Base-by-base conservation (phyloP, 2,329 filamentous ascomycete genomes). In the Cladosporium sp. region DNA sequence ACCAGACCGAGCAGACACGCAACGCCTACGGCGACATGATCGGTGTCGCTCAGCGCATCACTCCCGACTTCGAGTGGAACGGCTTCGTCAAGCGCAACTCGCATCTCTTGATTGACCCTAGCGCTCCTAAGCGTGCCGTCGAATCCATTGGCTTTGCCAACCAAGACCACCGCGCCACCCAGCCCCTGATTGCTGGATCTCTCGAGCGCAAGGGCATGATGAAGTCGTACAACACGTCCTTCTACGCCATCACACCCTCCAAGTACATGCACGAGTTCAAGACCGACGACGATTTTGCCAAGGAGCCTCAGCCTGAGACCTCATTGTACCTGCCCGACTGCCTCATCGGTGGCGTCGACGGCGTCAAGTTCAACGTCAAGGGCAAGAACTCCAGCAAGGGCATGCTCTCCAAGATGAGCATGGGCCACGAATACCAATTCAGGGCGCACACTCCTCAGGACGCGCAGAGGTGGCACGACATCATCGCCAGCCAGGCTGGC, bases 181-280 rank as follows among this genome's bases (percentile, higher is more conserved):
- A 89, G 74, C 81, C 94, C 0, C 76, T 97, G 51, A 90, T 97
- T 64, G 90, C 96, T 68, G 94, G 94, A 37, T 87, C 84, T 0
- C 82, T 99, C 49, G 91, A 97, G 78, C 88, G 91, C 70, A 97
- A 96, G 77, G 91, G 88, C 61, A 89, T 96, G 73, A 87, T 96
- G 75, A 83, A 91, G 67, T 81, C 88, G 75, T 94, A 90, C 74
- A 86, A 85, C 62, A 84, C 89, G 0, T 85, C 83, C 57, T 96
- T 95, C 80, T 99, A 96, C 70, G 93, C 94, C 57, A 85, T 97
- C 48, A 96, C 91, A 0, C 89, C 91, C 0, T 83, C 89, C 58
- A 91, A 90, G 68, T 99, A 88, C 76, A 77, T 99, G 58, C 94
- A 99, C 77, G 92, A 97, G 74, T 99, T 96, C 81, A 96, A 96